These are phyloP conservation scores for Suhomyces canberraensis DNA, from an alignment of 805 yeast species.

Conservation along the genomic window DNA sequence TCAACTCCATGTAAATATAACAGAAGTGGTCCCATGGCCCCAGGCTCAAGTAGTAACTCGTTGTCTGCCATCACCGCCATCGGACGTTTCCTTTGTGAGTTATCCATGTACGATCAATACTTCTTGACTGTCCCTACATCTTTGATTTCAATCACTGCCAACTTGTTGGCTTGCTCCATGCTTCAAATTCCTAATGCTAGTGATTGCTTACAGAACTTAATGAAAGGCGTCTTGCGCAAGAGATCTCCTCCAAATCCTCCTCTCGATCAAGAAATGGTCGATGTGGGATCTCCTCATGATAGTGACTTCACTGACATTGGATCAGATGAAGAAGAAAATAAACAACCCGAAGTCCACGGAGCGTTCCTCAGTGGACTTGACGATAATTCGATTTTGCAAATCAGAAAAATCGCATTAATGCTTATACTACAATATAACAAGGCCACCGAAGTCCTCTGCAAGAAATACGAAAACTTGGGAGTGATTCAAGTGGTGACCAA, in stretches of 20 bases:
- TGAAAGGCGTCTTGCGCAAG: constrained; percentile 9
- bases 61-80: constrained; percentile 55
- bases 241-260: not conserved
- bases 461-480: constrained; percentile 50
- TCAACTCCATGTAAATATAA: constrained; percentile 27
- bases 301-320: constrained; percentile 11
- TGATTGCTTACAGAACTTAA: constrained; percentile 25
- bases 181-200: constrained; percentile 46
- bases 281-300: not conserved
- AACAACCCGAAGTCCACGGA: constrained; percentile 38
- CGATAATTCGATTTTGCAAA: constrained; percentile 34
- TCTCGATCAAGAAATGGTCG: not conserved
- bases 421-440: constrained; percentile 41
- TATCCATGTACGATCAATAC: constrained; percentile 48
- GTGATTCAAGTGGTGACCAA: constrained; percentile 47
- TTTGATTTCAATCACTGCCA: constrained; percentile 47
- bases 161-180: constrained; percentile 53
- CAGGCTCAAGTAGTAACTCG: constrained; percentile 22
- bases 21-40: constrained; percentile 4
- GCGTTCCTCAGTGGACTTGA: constrained; percentile 51
- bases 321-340: constrained; percentile 40
- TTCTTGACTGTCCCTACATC: constrained; percentile 46
- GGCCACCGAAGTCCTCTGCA: constrained; percentile 50
- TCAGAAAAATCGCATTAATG: constrained; percentile 43
- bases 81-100: constrained; percentile 52